Percentiles rank a stretch among this genome's conserved stretches.
Evolutionary conservation across 495 filamentous ascomycete genomes (phyloP).

Genomic region (Stereocaulon alpinum): DNA sequence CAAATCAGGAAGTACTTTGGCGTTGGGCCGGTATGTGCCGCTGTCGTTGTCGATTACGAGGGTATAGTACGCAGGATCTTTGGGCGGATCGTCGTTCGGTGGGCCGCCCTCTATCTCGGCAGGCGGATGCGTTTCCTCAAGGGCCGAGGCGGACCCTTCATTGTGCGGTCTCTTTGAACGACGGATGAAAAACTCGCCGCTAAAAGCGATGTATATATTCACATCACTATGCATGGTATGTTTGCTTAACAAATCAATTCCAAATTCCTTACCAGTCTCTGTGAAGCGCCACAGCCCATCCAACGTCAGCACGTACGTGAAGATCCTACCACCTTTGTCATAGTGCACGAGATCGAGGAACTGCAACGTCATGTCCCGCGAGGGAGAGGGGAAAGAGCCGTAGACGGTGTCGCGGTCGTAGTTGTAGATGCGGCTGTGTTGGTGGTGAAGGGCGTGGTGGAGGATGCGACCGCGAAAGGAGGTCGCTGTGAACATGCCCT

Average conservation of each 20-base stretch:
- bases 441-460: slow-evolving; percentile 77
- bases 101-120: slow-evolving; percentile 31
- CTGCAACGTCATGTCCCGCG: slow-evolving; percentile 54
- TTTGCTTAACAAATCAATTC: slow-evolving; percentile 82
- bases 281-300: slow-evolving; percentile 83
- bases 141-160: slow-evolving; percentile 16
- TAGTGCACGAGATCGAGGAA: slow-evolving; percentile 82
- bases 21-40: slow-evolving; percentile 84
- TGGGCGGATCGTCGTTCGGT: slow-evolving; percentile 30
- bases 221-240: slow-evolving; percentile 95
- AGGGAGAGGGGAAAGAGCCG: slow-evolving; percentile 48
- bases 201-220: slow-evolving; percentile 77
- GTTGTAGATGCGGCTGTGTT: slow-evolving; percentile 81
- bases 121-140: slow-evolving; percentile 25
- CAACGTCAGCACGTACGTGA: slow-evolving; percentile 84
- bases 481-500: slow-evolving; percentile 69
- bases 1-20: slow-evolving; percentile 57
- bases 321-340: slow-evolving; percentile 74
- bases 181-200: slow-evolving; percentile 86
- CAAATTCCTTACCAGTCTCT: slow-evolving; percentile 89
- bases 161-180: slow-evolving; percentile 41
- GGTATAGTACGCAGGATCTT: slow-evolving; percentile 65
- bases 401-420: slow-evolving; percentile 63
- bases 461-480: slow-evolving; percentile 70
- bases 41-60: slow-evolving; percentile 91